A percentile compares a stretch with the other conserved stretches of the same genome.
These are phyloP conservation scores for Aspergillus pseudoterreus DNA, from an alignment of 2,329 filamentous ascomycete species.

Conservation along the genomic window DNA sequence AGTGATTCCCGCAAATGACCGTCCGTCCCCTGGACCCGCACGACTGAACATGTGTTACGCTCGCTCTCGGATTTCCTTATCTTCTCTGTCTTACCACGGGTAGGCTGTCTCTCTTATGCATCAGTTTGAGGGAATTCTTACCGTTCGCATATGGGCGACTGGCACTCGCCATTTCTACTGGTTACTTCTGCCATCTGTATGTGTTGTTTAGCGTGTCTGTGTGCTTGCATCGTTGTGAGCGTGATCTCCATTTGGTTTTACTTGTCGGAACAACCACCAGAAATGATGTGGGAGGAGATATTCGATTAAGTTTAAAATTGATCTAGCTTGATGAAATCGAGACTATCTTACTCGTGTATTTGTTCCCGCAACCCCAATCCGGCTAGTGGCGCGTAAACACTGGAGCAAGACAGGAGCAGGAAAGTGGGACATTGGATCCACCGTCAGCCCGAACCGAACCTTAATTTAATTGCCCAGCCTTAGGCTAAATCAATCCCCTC, in stretches of 20 bases:
- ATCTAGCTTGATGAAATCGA: neutral
- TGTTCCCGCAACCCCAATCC: no score
- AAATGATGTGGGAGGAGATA: constrained; percentile 4
- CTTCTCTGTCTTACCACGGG: neutral
- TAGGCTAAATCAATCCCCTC: neutral
- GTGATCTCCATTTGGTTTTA: constrained; percentile 6
- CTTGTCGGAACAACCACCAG: neutral
- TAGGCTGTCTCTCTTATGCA: neutral
- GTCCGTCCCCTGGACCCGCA: neutral
- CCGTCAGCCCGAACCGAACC: neutral
- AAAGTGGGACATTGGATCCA: neutral
- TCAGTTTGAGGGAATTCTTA: neutral
- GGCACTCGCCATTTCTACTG: neutral
- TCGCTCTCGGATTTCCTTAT: neutral
- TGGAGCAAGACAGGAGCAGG: neutral
- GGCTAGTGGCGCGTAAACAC: neutral
- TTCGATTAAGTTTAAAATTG: neutral
- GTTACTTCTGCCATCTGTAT: neutral
- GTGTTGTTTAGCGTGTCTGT: constrained; percentile 15
- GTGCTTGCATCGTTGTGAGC: constrained; percentile 20
- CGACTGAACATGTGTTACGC: constrained; percentile 2
- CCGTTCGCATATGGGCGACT: constrained; percentile 1
- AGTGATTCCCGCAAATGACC: constrained; percentile 32
- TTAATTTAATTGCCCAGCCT: neutral
- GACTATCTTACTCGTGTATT: neutral